These are phyloP conservation scores for Suillus lakei DNA, from an alignment of 768 basidiomycete species.

Conservation along the genomic window DNA sequence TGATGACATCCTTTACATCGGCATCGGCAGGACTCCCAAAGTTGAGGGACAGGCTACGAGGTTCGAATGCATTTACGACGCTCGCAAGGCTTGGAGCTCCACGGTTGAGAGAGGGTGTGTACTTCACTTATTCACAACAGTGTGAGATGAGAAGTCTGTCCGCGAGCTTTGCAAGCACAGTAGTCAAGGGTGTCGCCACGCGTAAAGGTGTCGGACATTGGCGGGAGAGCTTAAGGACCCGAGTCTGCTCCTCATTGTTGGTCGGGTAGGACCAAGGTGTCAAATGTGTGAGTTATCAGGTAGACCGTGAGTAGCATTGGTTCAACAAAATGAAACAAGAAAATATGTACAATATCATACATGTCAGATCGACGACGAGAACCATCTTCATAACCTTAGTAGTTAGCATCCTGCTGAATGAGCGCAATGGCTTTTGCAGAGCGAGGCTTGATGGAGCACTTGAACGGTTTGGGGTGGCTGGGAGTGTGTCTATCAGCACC, in stretches of 20 bases:
- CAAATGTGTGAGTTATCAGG: background rate
- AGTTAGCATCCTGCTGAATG: slow-evolving; percentile 49
- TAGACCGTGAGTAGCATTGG: background rate
- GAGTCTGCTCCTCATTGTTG: background rate
- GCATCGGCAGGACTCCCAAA: background rate
- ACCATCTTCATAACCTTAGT: slow-evolving; percentile 19
- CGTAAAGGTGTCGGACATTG: background rate
- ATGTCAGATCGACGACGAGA: background rate
- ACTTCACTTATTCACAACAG: background rate
- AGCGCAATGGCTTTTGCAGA: slow-evolving; percentile 59
- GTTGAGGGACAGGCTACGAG: background rate
- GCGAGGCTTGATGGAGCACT: slow-evolving; percentile 63
- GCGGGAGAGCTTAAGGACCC: background rate
- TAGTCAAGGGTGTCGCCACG: background rate
- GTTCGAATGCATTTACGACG: background rate
- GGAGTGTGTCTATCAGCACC: background rate
- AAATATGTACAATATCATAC: background rate
- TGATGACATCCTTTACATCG: background rate
- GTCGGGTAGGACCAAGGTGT: background rate
- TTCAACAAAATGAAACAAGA: background rate
- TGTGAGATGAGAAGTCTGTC: background rate
- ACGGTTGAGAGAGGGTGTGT: background rate
- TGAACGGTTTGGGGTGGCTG: slow-evolving; percentile 66
- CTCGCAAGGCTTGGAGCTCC: background rate
- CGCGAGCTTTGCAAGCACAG: background rate